phyloP scores from a whole-genome alignment of 75 land plant species.

The Cryptomeria japonica region DNA sequence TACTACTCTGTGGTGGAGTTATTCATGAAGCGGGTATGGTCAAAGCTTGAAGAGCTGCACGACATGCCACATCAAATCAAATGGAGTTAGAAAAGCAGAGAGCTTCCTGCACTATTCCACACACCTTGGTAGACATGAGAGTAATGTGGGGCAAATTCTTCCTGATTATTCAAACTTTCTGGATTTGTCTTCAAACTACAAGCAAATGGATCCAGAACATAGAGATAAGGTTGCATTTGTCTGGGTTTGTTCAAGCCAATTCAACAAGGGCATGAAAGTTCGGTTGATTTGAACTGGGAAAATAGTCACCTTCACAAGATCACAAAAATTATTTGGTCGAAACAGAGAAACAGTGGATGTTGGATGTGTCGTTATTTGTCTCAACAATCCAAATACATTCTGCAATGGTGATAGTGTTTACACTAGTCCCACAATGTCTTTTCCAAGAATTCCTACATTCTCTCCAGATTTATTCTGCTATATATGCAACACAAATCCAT shows the following conservation, averaged over 20 bases:
- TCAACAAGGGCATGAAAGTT: slow-evolving; percentile 58
- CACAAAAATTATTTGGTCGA: slow-evolving; percentile 60
- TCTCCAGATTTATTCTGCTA: slow-evolving; percentile 52
- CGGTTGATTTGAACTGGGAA: slow-evolving; percentile 47
- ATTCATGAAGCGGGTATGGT: too few relatives aligned
- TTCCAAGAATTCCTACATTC: slow-evolving; percentile 58
- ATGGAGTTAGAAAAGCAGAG: too few relatives aligned
- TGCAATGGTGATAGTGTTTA: slow-evolving; percentile 55
- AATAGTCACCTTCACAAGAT: slow-evolving; percentile 42
- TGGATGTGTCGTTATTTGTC: slow-evolving; percentile 48
- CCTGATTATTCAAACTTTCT: slow-evolving; percentile 52
- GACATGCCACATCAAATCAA: too few relatives aligned
- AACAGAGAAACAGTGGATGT: slow-evolving; percentile 44
- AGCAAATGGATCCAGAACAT: slow-evolving; percentile 59
- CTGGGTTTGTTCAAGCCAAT: slow-evolving; percentile 55
- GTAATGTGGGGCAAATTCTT: slow-evolving; percentile 41
- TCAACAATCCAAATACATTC: slow-evolving; percentile 54
- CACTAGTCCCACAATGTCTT: slow-evolving; percentile 27
- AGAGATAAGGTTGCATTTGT: slow-evolving; percentile 61
- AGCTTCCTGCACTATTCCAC: slow-evolving; percentile 43
- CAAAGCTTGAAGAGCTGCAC: too few relatives aligned
- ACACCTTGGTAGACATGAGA: slow-evolving; percentile 36
- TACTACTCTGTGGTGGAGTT: too few relatives aligned
- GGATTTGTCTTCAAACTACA: slow-evolving; percentile 60
- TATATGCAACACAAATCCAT: slow-evolving; percentile 50